Evolutionary conservation across 2,329 filamentous ascomycete genomes (phyloP).

Genomic region (Pseudogymnoascus sp.): DNA sequence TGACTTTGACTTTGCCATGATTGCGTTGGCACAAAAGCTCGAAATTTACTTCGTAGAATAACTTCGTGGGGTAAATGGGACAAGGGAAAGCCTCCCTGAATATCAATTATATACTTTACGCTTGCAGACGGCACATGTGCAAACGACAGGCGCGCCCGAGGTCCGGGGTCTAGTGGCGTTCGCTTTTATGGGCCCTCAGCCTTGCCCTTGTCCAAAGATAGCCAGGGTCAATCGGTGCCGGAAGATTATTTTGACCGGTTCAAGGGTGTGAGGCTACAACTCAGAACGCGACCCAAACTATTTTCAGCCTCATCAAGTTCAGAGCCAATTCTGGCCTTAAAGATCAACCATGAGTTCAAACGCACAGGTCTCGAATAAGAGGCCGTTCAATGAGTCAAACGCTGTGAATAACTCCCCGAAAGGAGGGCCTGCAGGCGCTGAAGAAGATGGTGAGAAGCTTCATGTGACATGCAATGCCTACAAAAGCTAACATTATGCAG

Average conservation of each 20-base stretch:
- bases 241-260: neutral
- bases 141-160: slow-evolving; percentile 2
- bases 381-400: slow-evolving; percentile 1
- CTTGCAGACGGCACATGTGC: neutral
- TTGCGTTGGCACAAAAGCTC: slow-evolving; percentile 11
- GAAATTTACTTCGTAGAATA: neutral
- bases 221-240: neutral
- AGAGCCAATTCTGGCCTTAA: neutral
- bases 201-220: neutral
- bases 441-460: slow-evolving; percentile 1
- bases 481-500: neutral
- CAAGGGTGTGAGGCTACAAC: neutral
- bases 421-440: neutral
- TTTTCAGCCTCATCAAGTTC: slow-evolving; percentile 4
- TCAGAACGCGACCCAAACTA: slow-evolving; percentile 2
- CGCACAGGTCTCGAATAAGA: slow-evolving; percentile 1
- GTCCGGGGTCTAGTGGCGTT: neutral
- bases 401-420: slow-evolving; percentile 3
- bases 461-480: neutral
- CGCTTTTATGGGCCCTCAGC: slow-evolving; percentile 1
- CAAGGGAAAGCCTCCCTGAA: neutral
- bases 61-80: neutral
- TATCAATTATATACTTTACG: neutral
- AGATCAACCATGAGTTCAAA: neutral
- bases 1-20: slow-evolving; percentile 14